Evolutionary conservation across 441 rosid species (phyloP), one percentile per base, ranked within the genome.

Genomic region (Erodium texanum): DNA sequence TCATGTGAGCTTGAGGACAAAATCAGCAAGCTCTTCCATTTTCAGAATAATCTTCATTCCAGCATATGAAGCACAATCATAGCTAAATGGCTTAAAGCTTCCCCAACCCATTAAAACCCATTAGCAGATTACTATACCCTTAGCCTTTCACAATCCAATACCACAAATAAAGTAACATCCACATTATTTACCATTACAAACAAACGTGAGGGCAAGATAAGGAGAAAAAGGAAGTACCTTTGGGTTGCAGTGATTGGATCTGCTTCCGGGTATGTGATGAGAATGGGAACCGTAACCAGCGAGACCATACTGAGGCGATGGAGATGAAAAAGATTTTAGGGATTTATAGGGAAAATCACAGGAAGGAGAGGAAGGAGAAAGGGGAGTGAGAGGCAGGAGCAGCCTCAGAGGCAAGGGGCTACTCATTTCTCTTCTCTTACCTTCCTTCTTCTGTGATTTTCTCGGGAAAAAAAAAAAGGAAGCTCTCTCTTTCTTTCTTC

Each of bases 311-410:
- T 10, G 62, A 56, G 23, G 20, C 20, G 62, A 1, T 19, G 20
- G 2, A 7, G 62, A 56, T 24, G 23, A 19, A 19, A 56, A 8
- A 56, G 24, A 56, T 19, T 56, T 56, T 56, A 56, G 62, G 62
- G 62, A 56, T 56, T 56, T 56, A 19, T 3, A 56, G 24, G 62
- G 62, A 19, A 56, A 56, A 56, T 56, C 23, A 19, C 19, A 15
- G 20, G 56, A 50, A 56, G 59, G 59, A 16, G 59, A 7, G 18
- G 54, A 45, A 52, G 62, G 24, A 56, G 62, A 56, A 56, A 56
- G 62, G 24, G 62, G 23, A 56, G 62, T 18, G 62, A 56, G 62
- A 56, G 62, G 62, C 62, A 56, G 15, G 62, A 56, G 62, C 62
- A 56, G 62, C 62, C 62, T 18, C 62, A 56, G 8, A 56, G 62